These are phyloP conservation scores for Kuraishia hungarica DNA, from an alignment of 805 yeast genomes.

Conservation along the genomic window DNA sequence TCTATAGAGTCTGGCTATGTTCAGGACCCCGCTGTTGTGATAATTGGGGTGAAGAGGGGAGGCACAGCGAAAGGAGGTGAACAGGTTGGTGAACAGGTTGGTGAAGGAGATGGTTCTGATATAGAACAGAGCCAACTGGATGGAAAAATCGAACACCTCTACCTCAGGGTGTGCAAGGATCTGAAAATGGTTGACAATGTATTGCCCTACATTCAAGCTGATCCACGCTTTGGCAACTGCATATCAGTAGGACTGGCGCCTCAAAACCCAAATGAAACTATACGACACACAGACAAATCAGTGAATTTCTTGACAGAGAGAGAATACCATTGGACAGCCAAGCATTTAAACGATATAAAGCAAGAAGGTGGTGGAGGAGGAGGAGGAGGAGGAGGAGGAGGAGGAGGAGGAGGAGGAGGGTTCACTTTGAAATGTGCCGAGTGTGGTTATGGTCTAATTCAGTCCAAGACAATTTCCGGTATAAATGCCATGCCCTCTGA, in stretches of 20 bases:
- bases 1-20: neutral
- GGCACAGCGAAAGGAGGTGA: neutral
- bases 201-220: neutral
- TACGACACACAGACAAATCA: neutral
- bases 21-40: neutral
- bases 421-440: constrained; percentile 1
- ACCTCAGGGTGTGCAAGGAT: neutral
- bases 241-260: neutral
- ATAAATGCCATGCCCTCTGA: constrained; percentile 79
- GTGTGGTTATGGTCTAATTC: constrained; percentile 8
- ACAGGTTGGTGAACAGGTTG: neutral
- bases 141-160: neutral
- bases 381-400: too few relatives aligned
- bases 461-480: constrained; percentile 21
- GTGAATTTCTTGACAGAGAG: neutral
- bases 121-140: too few relatives aligned
- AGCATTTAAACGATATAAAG: neutral
- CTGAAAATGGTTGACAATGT: neutral
- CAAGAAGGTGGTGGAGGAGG: too few relatives aligned
- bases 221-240: neutral
- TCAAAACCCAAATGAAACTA: neutral
- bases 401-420: neutral
- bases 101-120: too few relatives aligned
- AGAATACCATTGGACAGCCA: constrained; percentile 3
- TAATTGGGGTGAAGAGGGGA: neutral